Percentiles rank a stretch among this genome's conserved stretches.
Conservation (phyloP, 192 early-diverging fungal species). For the Lobulomyces angularis region DNA sequence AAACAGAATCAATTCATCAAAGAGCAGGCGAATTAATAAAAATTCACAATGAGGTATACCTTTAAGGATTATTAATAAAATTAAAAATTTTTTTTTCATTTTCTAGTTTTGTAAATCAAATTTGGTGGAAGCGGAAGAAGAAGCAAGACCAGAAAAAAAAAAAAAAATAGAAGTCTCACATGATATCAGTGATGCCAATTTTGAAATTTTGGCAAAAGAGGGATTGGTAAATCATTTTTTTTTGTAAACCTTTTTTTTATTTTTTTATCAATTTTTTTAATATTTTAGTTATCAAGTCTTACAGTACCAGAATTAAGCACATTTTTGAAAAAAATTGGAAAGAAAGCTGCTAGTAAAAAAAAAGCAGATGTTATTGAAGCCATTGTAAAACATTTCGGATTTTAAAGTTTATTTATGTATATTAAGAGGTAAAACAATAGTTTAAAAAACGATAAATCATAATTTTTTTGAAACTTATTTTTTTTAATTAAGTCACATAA, state of each 20-base stretch:
- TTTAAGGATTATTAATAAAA: no score
- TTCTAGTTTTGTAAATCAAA: conserved; percentile 5
- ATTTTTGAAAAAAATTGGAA: conserved; percentile 19
- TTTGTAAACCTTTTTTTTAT: no score
- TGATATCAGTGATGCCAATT: no score
- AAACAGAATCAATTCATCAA: conserved; percentile 7
- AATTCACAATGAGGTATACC: conserved; percentile 8
- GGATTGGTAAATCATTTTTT: no score
- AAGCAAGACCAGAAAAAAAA: conserved; percentile 2
- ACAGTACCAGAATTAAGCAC: conserved; percentile 28
- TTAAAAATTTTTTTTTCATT: no score
- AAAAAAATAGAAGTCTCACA: conserved; percentile 13
- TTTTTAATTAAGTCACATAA: no score
- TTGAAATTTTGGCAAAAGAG: no score
- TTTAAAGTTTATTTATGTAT: conserved; percentile 11
- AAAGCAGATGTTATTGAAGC: conserved; percentile 26
- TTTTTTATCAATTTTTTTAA: not conserved
- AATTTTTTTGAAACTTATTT: no score
- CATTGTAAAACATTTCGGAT: conserved; percentile 26
- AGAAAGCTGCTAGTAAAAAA: conserved; percentile 16
- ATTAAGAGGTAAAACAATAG: no score
- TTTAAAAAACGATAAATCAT: no score
- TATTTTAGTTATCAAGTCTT: conserved; percentile 7
- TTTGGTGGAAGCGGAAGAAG: not conserved
- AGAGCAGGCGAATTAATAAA: conserved; percentile 8